Base-by-base conservation (phyloP, 257 asterid genomes). In the Solanum appendiculatum region DNA sequence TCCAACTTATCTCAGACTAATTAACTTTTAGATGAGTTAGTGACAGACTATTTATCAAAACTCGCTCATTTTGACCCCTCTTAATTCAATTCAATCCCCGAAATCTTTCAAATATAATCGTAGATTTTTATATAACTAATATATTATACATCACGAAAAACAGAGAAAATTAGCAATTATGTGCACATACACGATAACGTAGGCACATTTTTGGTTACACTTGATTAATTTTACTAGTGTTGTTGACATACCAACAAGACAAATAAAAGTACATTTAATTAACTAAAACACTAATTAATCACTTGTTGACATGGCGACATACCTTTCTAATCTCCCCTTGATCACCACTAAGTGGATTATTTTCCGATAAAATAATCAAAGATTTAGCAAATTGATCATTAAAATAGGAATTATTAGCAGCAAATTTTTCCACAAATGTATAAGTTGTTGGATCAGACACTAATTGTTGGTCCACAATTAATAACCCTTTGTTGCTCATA, bases 391-490 rank as follows among this genome's bases (percentile, higher is more conserved):
- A 95, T 15, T 95, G 98, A 0, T 91, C 92, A 39, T 90, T 94
- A 37, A 96, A 96, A 70, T 95, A 95, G 4, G 84, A 92, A 82
- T 95, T 96, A 85, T 96, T 94, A 6, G 88, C 90, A 13, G 97
- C 96, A 98, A 96, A 95, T 86, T 92, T 96, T 86, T 29, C 84
- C 75, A 95, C 99, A 83, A 92, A 93, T 18, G 95, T 95, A 86
- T 90, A 88, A 0, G 98, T 95, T 9, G 75, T 75, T 3, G 92
- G 91, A 90, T 96, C 93, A 31, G 94, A 87, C 40, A 92, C 94
- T 88, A 96, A 86, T 40, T 95, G 64, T 54, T 91, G 95, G 86
- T 96, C 98, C 48, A 94, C 90, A 7, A 86, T 2, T 84, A 95
- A 58, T 3, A 95, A 39, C 20, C 98, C 98, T 86, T 86, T 93